Base-by-base conservation (phyloP, 495 filamentous ascomycete genomes). In the Hypoxylon lienhwacheense region DNA sequence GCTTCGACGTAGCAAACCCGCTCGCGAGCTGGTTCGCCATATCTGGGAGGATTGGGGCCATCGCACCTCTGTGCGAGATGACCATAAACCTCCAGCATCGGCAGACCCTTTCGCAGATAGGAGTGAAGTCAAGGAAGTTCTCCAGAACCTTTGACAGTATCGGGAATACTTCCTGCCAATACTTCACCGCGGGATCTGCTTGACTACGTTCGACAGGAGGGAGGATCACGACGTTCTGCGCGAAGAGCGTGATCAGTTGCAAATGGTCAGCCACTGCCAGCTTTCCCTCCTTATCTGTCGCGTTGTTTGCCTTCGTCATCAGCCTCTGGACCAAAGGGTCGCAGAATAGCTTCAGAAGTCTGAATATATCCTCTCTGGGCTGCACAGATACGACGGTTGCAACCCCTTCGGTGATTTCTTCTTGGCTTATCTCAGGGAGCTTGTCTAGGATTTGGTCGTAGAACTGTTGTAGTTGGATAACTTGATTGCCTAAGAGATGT, bases 81-180 rank as follows among this genome's bases (percentile, higher is more conserved):
- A 97, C 82, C 91, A 96, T 95, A 65, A 88, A 86, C 53, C 93
- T 81, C 89, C 90, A 99, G 75, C 89, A 96, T 39, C 93, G 81
- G 69, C 91, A 96, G 15, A 99, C 81, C 12, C 91, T 82, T 74
- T 99, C 93, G 55, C 92, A 85, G 47, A 99, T 95, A 5, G 93
- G 93, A 2, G 85, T 72, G 50, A 88, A 95, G 49, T 81, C 74
- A 50, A 87, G 81, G 69, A 97, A 97, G 69, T 83, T 90, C 61
- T 91, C 85, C 31, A 89, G 81, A 50, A 99, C 88, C 4, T 84
- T 86, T 10, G 87, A 80, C 60, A 97, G 76, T 34, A 96, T 80
- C 4, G 89, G 89, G 68, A 96, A 86, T 25, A 97, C 87, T 65
- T 96, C 90, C 53, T 90, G 81, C 77, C 92, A 97, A 70, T 97